Conservation (phyloP, 495 filamentous ascomycete genomes). For the Geoglossum glabrum region DNA sequence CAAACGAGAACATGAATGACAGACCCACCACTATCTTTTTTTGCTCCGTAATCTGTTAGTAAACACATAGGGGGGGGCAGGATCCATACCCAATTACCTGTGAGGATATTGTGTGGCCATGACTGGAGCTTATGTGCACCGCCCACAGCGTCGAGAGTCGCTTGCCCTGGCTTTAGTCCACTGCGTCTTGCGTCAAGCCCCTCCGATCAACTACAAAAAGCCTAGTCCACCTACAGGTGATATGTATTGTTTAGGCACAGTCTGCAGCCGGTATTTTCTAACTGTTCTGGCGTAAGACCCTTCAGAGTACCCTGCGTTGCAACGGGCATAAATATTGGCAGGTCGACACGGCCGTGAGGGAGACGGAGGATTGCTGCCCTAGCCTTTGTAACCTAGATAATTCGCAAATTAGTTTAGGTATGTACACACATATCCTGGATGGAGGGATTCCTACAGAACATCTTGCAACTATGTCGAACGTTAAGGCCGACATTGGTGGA, state of each 20-base stretch:
- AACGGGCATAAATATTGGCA: conserved; percentile 95
- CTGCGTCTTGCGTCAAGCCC: conserved; percentile 3
- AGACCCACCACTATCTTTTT: conserved; percentile 81
- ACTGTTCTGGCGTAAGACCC: conserved; percentile 78
- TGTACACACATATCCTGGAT: neutral
- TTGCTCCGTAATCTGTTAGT: neutral
- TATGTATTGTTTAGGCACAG: conserved; percentile 96
- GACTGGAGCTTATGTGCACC: conserved; percentile 86
- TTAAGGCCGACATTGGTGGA: conserved; percentile 47
- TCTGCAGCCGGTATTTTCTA: conserved; percentile 71
- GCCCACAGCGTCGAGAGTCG: conserved; percentile 64
- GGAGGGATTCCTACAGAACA: conserved; percentile 47
- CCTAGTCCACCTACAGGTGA: conserved; percentile 35
- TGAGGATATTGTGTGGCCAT: conserved; percentile 88
- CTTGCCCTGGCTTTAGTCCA: conserved; percentile 83
- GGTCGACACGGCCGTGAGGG: conserved; percentile 73
- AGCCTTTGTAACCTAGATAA: conserved; percentile 86
- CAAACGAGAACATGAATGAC: conserved; percentile 18
- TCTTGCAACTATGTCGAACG: conserved; percentile 58
- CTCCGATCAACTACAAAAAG: neutral
- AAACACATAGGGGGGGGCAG: neutral
- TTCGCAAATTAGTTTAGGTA: conserved; percentile 2
- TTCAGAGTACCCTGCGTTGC: conserved; percentile 96
- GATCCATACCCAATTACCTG: conserved; percentile 22
- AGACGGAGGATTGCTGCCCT: conserved; percentile 77